Evolutionary conservation across 441 rosid species (phyloP), one percentile per base, ranked within the genome.

Genomic region (Theobroma grandiflorum): DNA sequence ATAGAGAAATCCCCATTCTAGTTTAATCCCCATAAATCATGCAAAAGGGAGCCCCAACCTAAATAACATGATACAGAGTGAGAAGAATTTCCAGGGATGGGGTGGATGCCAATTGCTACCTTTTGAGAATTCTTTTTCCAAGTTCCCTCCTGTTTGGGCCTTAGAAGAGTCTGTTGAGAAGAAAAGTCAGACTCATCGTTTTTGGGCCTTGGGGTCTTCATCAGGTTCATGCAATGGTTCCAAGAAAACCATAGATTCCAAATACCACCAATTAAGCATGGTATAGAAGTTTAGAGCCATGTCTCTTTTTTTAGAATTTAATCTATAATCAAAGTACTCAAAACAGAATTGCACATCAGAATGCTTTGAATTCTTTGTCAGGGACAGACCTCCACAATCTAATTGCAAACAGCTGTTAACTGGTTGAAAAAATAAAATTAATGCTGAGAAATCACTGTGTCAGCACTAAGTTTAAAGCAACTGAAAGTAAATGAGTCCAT

Each of bases 381-480:
- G 2, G 58, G 76, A 72, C 10, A 55, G 31, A 55, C 58, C 66
- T 74, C 40, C 22, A 57, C 53, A 74, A 57, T 40, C 65, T 6
- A 57, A n/a, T 72, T n/a, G 49, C 7, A 58, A 74, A 74, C 52
- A 7, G 40, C 42, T 1, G 40, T 14, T 20, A 74, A 14, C 53
- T 58, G 55, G 42, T 42, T 26, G 37, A 72, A 40, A 57, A 74
- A 14, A 57, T 9, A 66, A 38, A 53, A 55, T 55, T 15, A 4
- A 38, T 20, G 14, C 26, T 9, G 40, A 66, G 52, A 77, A 53
- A 38, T 20, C 52, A 4, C 11, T 15, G 8, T 66, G 38, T 20
- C 64, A 26, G 81, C 69, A 37, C 43, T 43, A 50, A 53, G 50
- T 59, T 33, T 45, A 16, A 73, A 68, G 43, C 15, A 76, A 77